Base-by-base conservation (phyloP, 257 asterid species). In the Solanum virginianum region DNA sequence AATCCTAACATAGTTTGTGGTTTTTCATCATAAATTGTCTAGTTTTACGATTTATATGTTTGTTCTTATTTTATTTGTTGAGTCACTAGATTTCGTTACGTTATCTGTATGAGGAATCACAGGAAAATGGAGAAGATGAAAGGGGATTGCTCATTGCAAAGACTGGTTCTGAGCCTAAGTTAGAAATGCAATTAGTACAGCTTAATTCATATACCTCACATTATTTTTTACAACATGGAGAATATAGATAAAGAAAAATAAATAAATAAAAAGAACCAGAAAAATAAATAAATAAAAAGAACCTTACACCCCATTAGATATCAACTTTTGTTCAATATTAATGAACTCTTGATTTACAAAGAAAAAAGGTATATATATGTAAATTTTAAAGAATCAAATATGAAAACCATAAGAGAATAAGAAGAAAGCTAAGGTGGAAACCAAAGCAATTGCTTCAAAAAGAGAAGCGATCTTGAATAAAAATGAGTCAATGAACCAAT, bases 341-440 rank as follows among this genome's bases (percentile, higher is more conserved):
- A 70, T 10, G 15, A 69, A 69, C 29, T 2, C 71, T 65, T 65
- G 17, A 32, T 32, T 65, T 65, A 65, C 43, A 65, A 32, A 65
- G 47, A 43, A 43, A n/a, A 17, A 55, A 36, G 5, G 39, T 17
- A 54, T 54, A 54, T 12, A 12, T 49, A 49, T 4, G 32, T 29
- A 29, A 29, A 32, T 32, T 32, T 6, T 5, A 36, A 12, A 71
- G 10, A 5, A 79, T 93, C 92, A 95, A 54, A 94, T 60, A 53
- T 88, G 94, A 88, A 97, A 91, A 7, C 99, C 98, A 87, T 95
- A 93, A 41, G 91, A 93, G 83, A 94, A 89, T 92, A 88, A 95
- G 93, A 93, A 94, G 89, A 93, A 90, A 60, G 92, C 89, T 68
- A 95, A 94, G 83, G 87, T 87, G 5, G 92, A 84, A 17, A 91